These are phyloP conservation scores for Cercospora beticola DNA, from an alignment of 2,329 filamentous ascomycete genomes.

Conservation along the genomic window DNA sequence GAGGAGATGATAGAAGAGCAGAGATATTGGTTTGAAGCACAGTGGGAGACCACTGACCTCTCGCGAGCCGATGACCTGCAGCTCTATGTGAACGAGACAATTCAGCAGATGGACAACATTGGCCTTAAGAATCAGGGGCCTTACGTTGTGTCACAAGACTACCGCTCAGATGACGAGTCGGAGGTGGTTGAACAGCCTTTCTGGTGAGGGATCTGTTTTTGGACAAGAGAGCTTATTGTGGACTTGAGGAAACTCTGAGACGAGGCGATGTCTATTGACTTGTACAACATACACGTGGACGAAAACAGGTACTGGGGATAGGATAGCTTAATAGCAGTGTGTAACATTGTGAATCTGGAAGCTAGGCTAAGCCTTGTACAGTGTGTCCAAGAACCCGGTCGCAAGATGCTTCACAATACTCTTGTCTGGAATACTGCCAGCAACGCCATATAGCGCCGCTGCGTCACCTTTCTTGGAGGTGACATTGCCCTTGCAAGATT, in stretches of 20 bases:
- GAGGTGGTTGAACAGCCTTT: constrained; percentile 13
- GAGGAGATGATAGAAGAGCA: constrained; percentile 22
- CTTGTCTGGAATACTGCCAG: constrained; percentile 93
- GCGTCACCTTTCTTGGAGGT: constrained; percentile 69
- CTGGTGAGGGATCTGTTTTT: constrained; percentile 3
- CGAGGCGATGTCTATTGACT: neutral
- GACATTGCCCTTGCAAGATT: constrained; percentile 73
- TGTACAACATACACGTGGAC: neutral
- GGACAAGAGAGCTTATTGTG: neutral
- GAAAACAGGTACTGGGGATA: neutral
- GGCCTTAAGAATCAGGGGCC: constrained; percentile 20
- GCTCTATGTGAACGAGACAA: constrained; percentile 15
- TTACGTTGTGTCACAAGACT: constrained; percentile 3
- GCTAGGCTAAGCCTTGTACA: constrained; percentile 43
- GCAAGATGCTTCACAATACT: constrained; percentile 88
- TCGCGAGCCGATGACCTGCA: constrained; percentile 17
- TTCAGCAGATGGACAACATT: constrained; percentile 22
- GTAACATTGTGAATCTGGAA: neutral
- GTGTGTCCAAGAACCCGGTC: constrained; percentile 83
- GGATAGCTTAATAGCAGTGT: neutral
- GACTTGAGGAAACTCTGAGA: neutral
- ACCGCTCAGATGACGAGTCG: constrained; percentile 6
- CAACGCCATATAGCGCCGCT: constrained; percentile 89
- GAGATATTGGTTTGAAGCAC: constrained; percentile 24
- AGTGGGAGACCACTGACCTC: constrained; percentile 23